Evolutionary conservation across 148 eudicot genomes (phyloP).

Genomic region (Nyssa sinensis): DNA sequence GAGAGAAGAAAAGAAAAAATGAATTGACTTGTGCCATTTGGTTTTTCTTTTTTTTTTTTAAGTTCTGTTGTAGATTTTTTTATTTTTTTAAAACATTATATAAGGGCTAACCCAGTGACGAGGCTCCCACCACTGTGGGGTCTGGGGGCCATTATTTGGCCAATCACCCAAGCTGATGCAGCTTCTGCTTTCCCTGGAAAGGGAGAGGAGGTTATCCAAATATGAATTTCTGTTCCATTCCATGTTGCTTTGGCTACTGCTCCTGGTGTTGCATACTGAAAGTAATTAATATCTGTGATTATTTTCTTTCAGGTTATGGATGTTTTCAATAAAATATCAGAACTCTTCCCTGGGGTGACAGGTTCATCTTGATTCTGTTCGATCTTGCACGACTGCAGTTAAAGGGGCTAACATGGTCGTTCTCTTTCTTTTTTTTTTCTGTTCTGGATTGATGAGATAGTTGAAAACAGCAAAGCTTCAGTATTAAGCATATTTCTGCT

Average conservation of each 20-base stretch:
- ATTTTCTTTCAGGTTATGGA: constrained; percentile 75
- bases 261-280: neutral
- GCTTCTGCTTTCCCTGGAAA: neutral
- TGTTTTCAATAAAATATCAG: constrained; percentile 84
- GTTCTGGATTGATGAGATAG: neutral
- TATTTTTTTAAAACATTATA: no score
- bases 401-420: constrained; percentile 8
- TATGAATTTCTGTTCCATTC: neutral
- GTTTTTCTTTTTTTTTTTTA: neutral
- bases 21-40: neutral
- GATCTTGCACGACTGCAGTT: neutral
- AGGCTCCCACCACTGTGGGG: no score
- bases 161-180: neutral
- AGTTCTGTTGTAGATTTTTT: neutral
- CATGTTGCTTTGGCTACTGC: neutral
- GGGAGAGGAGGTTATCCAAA: no score
- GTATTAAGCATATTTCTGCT: constrained; percentile 7
- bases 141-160: neutral
- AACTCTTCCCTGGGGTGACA: constrained; percentile 82
- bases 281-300: neutral
- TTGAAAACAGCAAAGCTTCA: neutral
- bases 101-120: no score
- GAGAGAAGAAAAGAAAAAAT: neutral
- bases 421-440: constrained; percentile 3
- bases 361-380: constrained; percentile 37